Evolutionary conservation across 331 rosid genomes (phyloP), one percentile per base, ranked within the genome.

Genomic region (Malus hybrid): DNA sequence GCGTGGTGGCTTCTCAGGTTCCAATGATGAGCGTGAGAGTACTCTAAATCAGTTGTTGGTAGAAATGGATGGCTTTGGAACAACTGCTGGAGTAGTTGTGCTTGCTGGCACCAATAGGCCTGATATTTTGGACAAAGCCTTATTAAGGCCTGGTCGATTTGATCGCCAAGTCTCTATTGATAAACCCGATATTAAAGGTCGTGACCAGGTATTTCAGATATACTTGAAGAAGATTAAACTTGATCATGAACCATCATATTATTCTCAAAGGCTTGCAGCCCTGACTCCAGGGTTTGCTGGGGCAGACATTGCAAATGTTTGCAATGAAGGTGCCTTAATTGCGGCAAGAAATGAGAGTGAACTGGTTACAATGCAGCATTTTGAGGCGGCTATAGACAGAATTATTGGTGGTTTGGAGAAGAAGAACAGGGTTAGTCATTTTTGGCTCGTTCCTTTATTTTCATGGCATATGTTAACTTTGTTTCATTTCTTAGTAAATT

Each of bases 81-180:
- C 97, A 44, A 94, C 97, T n/a, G 5, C 97, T 78, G 99, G 99
- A 14, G 96, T 94, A 60, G 97, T 94, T 82, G 97, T 94, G 29
- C 93, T 94, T 80, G 99, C 99, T 78, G 99, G 99, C 70, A 94
- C 99, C 61, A 90, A 92, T 82, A 88, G 99, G 75, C 96, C 97
- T 75, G 97, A 94, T 87, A 90, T 94, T 60, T 84, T 94, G 76
- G 99, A 92, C 83, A 92, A 90, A 82, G 99, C 97, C 72, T 84
- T 94, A 5, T 80, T 94, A 58, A 88, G 99, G 77, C 99, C 99
- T 52, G 99, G 99, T 60, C 82, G 99, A 74, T 94, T 94, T 82
- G 99, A 92, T 78, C 96, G 97, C 16, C 93, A 82, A 73, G 78
- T 94, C 28, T 4, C 80, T 9, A 85, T 94, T 75, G 97, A 94